Base-by-base conservation (phyloP, 192 early-diverging fungal genomes). In the Podila horticola region DNA sequence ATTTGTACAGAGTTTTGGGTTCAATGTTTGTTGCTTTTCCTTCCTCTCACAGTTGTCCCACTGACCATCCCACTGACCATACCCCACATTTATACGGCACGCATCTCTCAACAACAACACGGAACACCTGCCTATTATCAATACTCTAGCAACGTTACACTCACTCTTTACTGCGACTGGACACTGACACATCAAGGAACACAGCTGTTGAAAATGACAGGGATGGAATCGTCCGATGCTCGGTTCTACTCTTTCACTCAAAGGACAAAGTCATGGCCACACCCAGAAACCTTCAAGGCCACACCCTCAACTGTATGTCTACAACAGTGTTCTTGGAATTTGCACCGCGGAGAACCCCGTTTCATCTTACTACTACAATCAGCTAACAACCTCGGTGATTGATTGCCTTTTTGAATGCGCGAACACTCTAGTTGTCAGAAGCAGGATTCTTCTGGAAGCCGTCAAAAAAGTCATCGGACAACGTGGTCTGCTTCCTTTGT, bases 401-500 rank as follows among this genome's bases (percentile, higher is more conserved):
- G 36, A 9, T 12, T 24, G 29, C 26, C 57, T 48, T 45, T 34
- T 52, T 30, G 28, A 7, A 30, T 29, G 7, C 12, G 24, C 20
- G n/a, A 19, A 58, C 22, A 15, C 12, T 38, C 12, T 38, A 84
- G 83, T 63, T 84, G 5, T 67, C 83, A 34, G 62, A 72, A 9
- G 75, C 83, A 49, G 83, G 83, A 38, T 84, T 84, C 48, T 84
- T 69, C 41, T 84, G 63, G 59, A 63, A 58, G 19, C 83, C 76
- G 1, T 13, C 41, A 24, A 1, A 38, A 8, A 15, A n/a, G 5
- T 68, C 72, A 3, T 55, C 38, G 9, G 83, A 84, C 64, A 84
- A 81, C 62, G 83, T 84, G 5, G 51, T 79, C 12, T 84, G 83
- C 50, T 84, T 75, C 51, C 59, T 84, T 20, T 84, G 83, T 38